Evolutionary conservation across 306 rosid genomes (phyloP).

Genomic region (Oxytropis ochrocephala): DNA sequence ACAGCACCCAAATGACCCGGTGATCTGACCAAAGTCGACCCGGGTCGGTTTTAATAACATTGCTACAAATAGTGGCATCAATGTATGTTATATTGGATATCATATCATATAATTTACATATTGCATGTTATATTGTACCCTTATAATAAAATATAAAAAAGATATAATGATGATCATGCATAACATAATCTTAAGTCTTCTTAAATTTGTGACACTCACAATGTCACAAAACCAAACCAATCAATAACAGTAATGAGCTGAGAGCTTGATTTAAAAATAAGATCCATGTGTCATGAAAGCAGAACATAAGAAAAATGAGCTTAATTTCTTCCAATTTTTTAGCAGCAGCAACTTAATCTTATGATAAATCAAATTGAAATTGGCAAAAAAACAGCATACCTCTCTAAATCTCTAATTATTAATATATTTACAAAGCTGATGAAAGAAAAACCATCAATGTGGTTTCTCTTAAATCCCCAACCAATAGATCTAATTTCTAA

Average conservation of each 20-base stretch:
- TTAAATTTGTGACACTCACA: background rate
- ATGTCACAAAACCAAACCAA: too few relatives aligned
- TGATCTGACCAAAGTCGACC: too few relatives aligned
- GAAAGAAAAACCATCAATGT: conserved; percentile 7
- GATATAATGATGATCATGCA: too few relatives aligned
- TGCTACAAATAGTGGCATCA: background rate
- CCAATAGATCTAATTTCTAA: conserved; percentile 10
- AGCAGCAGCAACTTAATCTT: background rate
- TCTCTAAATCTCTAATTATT: background rate
- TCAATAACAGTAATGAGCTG: too few relatives aligned
- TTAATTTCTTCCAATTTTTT: background rate
- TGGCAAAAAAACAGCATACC: background rate
- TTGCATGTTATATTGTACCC: background rate
- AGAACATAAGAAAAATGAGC: background rate
- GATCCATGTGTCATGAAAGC: too few relatives aligned
- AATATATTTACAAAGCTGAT: conserved; percentile 1
- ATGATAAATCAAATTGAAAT: background rate
- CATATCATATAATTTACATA: background rate
- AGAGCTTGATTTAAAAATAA: too few relatives aligned
- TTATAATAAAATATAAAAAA: too few relatives aligned
- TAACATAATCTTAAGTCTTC: too few relatives aligned
- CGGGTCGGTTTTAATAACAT: too few relatives aligned
- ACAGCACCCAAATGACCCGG: too few relatives aligned
- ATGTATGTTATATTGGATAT: background rate
- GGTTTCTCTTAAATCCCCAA: background rate